These are phyloP conservation scores for Aureobasidium subglaciale DNA, from an alignment of 2,329 filamentous ascomycete genomes.

Conservation along the genomic window DNA sequence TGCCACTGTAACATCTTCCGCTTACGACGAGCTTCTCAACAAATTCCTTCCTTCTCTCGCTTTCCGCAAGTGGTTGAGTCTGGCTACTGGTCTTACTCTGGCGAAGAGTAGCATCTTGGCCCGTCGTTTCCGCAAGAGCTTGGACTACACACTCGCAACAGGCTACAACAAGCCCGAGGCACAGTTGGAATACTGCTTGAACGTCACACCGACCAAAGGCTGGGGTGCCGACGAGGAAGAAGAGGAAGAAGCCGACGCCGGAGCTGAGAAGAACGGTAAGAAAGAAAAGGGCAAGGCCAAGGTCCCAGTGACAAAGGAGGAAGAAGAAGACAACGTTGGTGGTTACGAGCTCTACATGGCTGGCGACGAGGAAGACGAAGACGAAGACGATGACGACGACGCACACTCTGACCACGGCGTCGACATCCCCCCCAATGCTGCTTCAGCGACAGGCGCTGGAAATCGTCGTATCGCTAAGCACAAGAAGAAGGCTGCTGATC, in stretches of 20 bases:
- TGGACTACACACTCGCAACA: constrained; percentile 90
- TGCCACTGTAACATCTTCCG: constrained; percentile 28
- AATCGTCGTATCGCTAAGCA: constrained; percentile 33
- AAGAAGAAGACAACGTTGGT: constrained; percentile 55
- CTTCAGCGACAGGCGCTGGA: constrained; percentile 39
- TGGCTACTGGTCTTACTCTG: constrained; percentile 69
- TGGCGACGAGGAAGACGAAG: constrained; percentile 63
- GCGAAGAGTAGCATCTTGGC: constrained; percentile 72
- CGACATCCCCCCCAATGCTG: constrained; percentile 27
- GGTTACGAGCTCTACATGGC: constrained; percentile 93
- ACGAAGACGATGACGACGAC: constrained; percentile 42
- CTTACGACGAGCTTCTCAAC: constrained; percentile 72
- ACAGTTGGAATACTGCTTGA: constrained; percentile 78
- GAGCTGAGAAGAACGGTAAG: constrained; percentile 14
- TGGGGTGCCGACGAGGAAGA: constrained; percentile 63
- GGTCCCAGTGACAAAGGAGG: constrained; percentile 25
- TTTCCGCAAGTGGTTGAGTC: constrained; percentile 83
- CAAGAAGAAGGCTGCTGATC: constrained; percentile 48
- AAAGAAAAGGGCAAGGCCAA: constrained; percentile 27
- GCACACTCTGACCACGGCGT: constrained; percentile 33
- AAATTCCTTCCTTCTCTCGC: constrained; percentile 74
- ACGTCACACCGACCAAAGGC: constrained; percentile 74
- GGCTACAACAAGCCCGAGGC: constrained; percentile 66
- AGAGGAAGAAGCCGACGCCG: constrained; percentile 19
- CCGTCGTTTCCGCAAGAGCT: constrained; percentile 75